phyloP scores from a whole-genome alignment of 306 rosid species.

The Prunus persica region DNA sequence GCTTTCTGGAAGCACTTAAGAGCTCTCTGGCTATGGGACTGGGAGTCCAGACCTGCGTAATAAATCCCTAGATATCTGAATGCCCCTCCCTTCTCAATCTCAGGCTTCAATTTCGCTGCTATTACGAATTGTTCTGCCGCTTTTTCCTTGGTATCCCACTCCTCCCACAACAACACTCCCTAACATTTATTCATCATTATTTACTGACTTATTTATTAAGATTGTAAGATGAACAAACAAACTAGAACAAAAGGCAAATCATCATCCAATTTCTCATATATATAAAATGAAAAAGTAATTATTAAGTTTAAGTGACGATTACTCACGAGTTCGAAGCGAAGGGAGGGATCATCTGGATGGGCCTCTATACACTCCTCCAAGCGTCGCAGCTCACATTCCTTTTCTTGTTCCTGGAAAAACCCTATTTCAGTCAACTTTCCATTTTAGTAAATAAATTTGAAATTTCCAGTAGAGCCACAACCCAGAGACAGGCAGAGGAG shows the following conservation, averaged over 20 bases:
- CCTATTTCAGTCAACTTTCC: background rate
- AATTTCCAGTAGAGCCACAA: background rate
- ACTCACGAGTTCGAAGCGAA: constrained; percentile 47
- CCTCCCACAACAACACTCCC: constrained; percentile 73
- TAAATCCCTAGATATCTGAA: constrained; percentile 74
- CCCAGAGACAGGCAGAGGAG: background rate
- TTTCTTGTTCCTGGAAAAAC: constrained; percentile 21
- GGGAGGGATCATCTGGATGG: constrained; percentile 46
- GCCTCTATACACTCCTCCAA: constrained; percentile 37
- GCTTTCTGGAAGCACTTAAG: constrained; percentile 86
- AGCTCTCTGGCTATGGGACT: constrained; percentile 51
- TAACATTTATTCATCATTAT: background rate
- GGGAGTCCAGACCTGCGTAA: constrained; percentile 30
- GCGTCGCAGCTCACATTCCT: constrained; percentile 24
- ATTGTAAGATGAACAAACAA: background rate
- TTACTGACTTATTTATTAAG: background rate
- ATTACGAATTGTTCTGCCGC: constrained; percentile 66
- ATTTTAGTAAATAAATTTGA: background rate
- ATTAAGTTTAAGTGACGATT: no score
- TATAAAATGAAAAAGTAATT: background rate
- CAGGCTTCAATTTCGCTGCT: constrained; percentile 74
- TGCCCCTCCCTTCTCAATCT: constrained; percentile 57
- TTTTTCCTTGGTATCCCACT: constrained; percentile 42
- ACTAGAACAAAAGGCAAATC: background rate
- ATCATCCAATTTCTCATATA: background rate